Percentiles rank a stretch among this genome's conserved stretches.
Conservation (phyloP, 148 eudicot genomes). For the Simmondsia chinensis region DNA sequence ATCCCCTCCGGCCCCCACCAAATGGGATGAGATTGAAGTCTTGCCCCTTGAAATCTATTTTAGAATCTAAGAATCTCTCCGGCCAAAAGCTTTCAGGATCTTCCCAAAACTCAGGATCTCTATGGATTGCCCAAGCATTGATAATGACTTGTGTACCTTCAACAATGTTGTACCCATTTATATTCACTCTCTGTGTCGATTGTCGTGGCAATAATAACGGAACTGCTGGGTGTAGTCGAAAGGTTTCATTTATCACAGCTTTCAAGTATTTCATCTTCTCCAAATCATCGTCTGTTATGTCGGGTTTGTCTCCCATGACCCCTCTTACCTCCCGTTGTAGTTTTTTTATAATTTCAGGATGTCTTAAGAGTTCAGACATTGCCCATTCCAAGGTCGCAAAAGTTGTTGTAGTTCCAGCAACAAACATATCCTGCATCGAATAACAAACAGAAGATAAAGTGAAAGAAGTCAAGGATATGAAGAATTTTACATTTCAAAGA, state of each 20-base stretch:
- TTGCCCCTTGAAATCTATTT: no score
- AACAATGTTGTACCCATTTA: not conserved
- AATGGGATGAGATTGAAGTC: no score
- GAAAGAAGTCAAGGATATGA: no score
- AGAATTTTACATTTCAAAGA: no score
- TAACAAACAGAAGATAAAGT: no score
- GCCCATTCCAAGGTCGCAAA: not conserved
- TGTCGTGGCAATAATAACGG: not conserved
- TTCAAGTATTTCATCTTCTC: slow-evolving; percentile 4
- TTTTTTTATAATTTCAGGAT: not conserved
- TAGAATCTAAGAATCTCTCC: no score
- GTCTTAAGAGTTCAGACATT: slow-evolving; percentile 5
- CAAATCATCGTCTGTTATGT: not conserved
- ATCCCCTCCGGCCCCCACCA: no score
- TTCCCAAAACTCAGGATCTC: slow-evolving; percentile 1
- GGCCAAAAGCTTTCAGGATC: no score
- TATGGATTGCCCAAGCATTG: slow-evolving; percentile 2
- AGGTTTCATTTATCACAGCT: slow-evolving; percentile 4
- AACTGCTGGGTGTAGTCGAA: not conserved
- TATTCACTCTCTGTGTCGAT: not conserved
- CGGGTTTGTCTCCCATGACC: not conserved
- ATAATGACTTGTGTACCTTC: slow-evolving; percentile 1
- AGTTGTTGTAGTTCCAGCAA: slow-evolving; percentile 1
- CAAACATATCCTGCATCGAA: slow-evolving; percentile 4
- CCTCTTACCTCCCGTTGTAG: not conserved